Evolutionary conservation across 352 stramenopile genomes (phyloP).

Genomic region (Globisporangium rhizosaccharum): DNA sequence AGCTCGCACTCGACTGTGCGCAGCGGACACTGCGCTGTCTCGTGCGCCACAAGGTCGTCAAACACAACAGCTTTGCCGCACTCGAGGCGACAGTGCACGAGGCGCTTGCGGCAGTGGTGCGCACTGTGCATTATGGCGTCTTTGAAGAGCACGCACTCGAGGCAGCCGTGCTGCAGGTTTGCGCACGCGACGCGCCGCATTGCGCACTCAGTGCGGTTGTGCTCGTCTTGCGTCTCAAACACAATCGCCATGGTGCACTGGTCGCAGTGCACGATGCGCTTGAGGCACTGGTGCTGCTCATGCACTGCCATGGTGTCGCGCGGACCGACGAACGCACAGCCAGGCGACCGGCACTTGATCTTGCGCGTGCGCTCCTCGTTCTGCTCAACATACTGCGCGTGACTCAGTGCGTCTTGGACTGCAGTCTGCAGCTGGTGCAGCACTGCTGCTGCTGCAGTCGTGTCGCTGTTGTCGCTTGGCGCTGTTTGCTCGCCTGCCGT

Average conservation of each 20-base stretch:
- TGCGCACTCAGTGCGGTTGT: constrained; percentile 29
- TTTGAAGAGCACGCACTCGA: constrained; percentile 25
- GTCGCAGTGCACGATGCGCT: constrained; percentile 49
- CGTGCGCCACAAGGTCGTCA: constrained; percentile 43
- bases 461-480: not conserved
- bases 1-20: constrained; percentile 37
- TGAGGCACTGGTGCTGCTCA: constrained; percentile 51
- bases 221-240: constrained; percentile 28
- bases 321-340: constrained; percentile 43
- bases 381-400: constrained; percentile 42
- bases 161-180: constrained; percentile 54
- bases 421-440: constrained; percentile 30
- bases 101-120: constrained; percentile 58
- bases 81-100: constrained; percentile 36
- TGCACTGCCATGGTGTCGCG: constrained; percentile 53
- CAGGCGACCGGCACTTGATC: constrained; percentile 30
- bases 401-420: constrained; percentile 32
- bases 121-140: constrained; percentile 33
- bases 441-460: constrained; percentile 15
- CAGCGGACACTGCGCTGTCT: constrained; percentile 39
- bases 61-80: constrained; percentile 38
- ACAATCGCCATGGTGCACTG: constrained; percentile 29
- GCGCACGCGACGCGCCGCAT: constrained; percentile 35
- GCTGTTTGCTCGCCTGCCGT: constrained; percentile 1
- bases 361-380: constrained; percentile 41